A percentile compares a stretch with the other conserved stretches of the same genome.
Conservation (phyloP, 345 rosid species). For the Camelina hispida region DNA sequence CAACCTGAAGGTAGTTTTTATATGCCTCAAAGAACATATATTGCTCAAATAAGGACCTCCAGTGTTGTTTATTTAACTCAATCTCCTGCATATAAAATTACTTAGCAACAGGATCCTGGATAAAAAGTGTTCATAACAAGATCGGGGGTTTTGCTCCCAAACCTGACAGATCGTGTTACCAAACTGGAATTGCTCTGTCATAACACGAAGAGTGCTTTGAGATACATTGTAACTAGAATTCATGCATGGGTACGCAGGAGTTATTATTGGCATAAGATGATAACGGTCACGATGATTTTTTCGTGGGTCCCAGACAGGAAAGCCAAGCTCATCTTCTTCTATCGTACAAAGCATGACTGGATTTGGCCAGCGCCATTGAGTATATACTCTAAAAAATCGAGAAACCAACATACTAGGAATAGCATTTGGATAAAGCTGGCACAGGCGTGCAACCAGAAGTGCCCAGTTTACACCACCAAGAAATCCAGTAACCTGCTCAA, state of each 20-base stretch:
- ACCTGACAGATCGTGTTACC: constrained; percentile 71
- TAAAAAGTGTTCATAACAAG: constrained; percentile 13
- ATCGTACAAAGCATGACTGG: constrained; percentile 78
- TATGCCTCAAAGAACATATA: constrained; percentile 68
- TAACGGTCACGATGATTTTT: constrained; percentile 64
- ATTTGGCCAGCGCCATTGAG: constrained; percentile 80
- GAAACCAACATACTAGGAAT: constrained; percentile 70
- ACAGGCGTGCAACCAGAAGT: constrained; percentile 65
- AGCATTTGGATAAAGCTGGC: constrained; percentile 81
- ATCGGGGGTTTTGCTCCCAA: constrained; percentile 1
- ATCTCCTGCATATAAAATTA: constrained; percentile 50
- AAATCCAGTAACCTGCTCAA: constrained; percentile 65
- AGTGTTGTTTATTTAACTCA: constrained; percentile 59
- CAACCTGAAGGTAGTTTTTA: constrained; percentile 72
- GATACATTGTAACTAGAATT: constrained; percentile 80
- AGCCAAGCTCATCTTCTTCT: constrained; percentile 62
- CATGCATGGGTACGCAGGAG: constrained; percentile 88
- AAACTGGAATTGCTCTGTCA: constrained; percentile 66
- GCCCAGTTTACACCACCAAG: constrained; percentile 87
- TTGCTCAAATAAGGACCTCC: constrained; percentile 64
- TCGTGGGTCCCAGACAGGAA: constrained; percentile 75
- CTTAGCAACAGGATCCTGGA: not conserved
- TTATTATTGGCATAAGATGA: constrained; percentile 76
- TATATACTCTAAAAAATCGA: constrained; percentile 66
- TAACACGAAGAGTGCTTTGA: constrained; percentile 64